Percentiles rank a stretch among this genome's conserved stretches.
phyloP scores from a whole-genome alignment of 345 rosid species.

The Gossypium arboreum region DNA sequence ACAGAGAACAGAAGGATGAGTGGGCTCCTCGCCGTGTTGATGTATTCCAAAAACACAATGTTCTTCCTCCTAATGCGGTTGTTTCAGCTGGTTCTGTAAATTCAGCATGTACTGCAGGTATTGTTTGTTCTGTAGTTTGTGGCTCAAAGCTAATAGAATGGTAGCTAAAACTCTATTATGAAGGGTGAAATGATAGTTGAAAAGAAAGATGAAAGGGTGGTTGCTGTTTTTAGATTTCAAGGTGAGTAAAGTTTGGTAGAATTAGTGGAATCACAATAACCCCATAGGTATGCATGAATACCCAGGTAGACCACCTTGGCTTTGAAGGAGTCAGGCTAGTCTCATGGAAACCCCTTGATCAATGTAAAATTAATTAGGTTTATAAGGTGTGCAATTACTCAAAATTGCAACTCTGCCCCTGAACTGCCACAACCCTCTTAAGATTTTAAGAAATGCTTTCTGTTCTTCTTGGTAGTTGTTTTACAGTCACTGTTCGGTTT shows the following conservation, averaged over 20 bases:
- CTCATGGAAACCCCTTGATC: background rate
- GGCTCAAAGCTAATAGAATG: background rate
- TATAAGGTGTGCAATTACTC: background rate
- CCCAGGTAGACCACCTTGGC: background rate
- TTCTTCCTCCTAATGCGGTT: constrained; percentile 71
- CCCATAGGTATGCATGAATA: background rate
- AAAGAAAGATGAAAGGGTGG: background rate
- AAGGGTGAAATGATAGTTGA: background rate
- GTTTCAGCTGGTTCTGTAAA: constrained; percentile 79
- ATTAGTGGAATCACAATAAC: background rate
- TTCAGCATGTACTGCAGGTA: constrained; percentile 95
- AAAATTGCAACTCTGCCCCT: background rate
- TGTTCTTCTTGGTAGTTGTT: background rate
- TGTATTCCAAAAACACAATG: constrained; percentile 64
- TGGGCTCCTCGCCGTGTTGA: constrained; percentile 93
- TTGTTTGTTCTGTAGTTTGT: constrained; percentile 5
- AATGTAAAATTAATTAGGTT: background rate
- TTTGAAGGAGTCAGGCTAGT: background rate
- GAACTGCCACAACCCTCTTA: background rate
- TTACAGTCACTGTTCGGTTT: background rate
- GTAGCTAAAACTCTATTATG: background rate
- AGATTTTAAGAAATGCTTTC: background rate
- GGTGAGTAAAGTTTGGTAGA: background rate
- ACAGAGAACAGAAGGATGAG: constrained; percentile 97
- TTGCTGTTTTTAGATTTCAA: background rate